Evolutionary conservation across 768 basidiomycete genomes (phyloP).

Genomic region (Mycena kentingensis): DNA sequence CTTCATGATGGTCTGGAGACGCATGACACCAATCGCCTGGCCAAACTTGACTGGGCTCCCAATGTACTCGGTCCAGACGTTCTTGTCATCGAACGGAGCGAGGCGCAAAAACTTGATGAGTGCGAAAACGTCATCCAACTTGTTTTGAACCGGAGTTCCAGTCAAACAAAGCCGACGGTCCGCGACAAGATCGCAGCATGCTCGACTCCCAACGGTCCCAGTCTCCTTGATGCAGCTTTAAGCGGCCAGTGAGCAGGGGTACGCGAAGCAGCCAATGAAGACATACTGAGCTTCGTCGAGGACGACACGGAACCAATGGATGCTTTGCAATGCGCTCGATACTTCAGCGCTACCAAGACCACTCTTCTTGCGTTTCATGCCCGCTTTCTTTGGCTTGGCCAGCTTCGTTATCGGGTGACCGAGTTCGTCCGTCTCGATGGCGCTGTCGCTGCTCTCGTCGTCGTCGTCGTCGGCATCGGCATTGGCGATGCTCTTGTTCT

Average conservation of each 20-base stretch:
- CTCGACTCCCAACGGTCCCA: constrained; percentile 89
- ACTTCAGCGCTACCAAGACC: constrained; percentile 44
- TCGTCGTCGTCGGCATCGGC: constrained; percentile 65
- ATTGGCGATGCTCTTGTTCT: constrained; percentile 62
- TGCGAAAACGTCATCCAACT: constrained; percentile 96
- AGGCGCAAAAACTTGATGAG: constrained; percentile 94
- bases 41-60: constrained; percentile 92
- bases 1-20: constrained; percentile 97
- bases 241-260: constrained; percentile 1
- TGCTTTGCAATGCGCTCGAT: constrained; percentile 85
- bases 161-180: constrained; percentile 92
- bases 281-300: constrained; percentile 93
- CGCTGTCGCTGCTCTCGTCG: constrained; percentile 63
- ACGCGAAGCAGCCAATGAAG: constrained; percentile 1
- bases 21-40: constrained; percentile 83
- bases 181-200: constrained; percentile 92
- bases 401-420: constrained; percentile 63
- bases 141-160: constrained; percentile 99
- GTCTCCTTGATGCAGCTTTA: constrained; percentile 94
- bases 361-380: constrained; percentile 66
- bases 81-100: constrained; percentile 91
- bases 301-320: constrained; percentile 96
- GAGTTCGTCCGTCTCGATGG: constrained; percentile 66
- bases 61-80: constrained; percentile 90
- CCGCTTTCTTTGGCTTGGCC: constrained; percentile 67